Evolutionary conservation across 768 basidiomycete genomes (phyloP), one percentile per base, ranked within the genome.

Genomic region (Kwoniella europaea): DNA sequence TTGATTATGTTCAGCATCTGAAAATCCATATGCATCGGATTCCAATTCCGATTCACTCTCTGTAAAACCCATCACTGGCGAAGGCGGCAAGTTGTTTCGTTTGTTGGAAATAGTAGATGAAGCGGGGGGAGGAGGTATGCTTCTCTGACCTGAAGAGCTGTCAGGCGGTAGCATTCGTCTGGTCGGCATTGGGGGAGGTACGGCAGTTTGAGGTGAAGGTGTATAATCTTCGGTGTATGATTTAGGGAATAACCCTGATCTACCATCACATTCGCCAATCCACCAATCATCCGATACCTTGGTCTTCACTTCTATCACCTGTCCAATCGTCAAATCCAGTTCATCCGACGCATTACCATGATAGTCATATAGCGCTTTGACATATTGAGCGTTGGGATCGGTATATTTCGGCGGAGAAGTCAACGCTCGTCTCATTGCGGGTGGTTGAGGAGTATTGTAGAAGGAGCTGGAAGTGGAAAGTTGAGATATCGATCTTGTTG

Each of bases 281-380:
- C 92, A 95, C 94, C 94, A 95, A 70, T 89, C 93, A 71, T 92
- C 91, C 43, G 93, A 85, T 0, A 94, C 91, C 80, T 95, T 92
- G 43, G 89, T 89, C 35, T 92, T 75, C 35, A 94, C 89, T 15
- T 86, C 82, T 67, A 97, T 91, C 74, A 92, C 88, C 52, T 91
- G 90, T 0, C 93, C 94, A 4, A 86, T 85, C 68, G 85, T 87
- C 85, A 96, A 90, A 54, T 87, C 87, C 46, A 97, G 85, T 82
- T 96, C 94, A 74, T 94, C 93, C 1, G 88, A 84, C 2, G 89
- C 89, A 9, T 68, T 68, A 2, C 89, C 91, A 0, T 85, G 82
- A 82, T 93, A 95, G 81, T 91, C 91, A 78, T 91, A 89, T 74
- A 91, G 76, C 0, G 92, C 93, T 56, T 88, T 87, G 62, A 91